Evolutionary conservation across 1,284 basidiomycete species (phyloP), one percentile per base, ranked within the genome.

Genomic region (Ceratobasidium sp.): DNA sequence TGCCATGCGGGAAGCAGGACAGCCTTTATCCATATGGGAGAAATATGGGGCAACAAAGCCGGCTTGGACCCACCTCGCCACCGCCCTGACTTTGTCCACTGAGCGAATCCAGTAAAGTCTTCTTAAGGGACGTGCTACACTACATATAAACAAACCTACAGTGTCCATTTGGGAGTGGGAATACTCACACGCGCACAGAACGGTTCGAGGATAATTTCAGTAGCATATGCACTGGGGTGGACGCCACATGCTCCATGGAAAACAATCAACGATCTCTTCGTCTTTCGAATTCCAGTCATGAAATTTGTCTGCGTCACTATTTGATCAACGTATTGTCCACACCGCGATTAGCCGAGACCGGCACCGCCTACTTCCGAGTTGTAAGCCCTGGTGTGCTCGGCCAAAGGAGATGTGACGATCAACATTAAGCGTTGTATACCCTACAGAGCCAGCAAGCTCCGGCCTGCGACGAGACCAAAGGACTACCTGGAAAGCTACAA

Each of bases 41-140:
- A 21, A 60, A 21, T 39, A 53, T 65, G 46, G 32, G 18, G 32
- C 48, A 46, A 50, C 16, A 21, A 46, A 28, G 28, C 53, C 30
- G 16, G 30, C 41, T 36, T n/a, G 28, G 1, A 3, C 32, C 53
- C 45, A 65, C 65, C 65, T 70, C n/a, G 43, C 65, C 65, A 70
- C 65, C 23, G 65, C 65, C 65, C 65, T 70, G 65, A 57, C 30
- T 45, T 45, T 30, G 28, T 43, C 36, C 48, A 12, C 62, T 26
- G 46, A 48, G 32, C 23, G n/a, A 21, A 48, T 48, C n/a, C n/a
- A 48, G 46, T 53, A 18, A 28, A 12, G 10, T 21, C 21, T 53
- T 28, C 21, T 48, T 21, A 53, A 30, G 50, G 50, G 23, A 30
- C 23, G 28, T 30, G 28, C 50, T 53, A 53, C 50, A 28, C 50